Evolutionary conservation across 1,284 basidiomycete genomes (phyloP), one percentile per base, ranked within the genome.

Genomic region (Papiliotrema terrestris): DNA sequence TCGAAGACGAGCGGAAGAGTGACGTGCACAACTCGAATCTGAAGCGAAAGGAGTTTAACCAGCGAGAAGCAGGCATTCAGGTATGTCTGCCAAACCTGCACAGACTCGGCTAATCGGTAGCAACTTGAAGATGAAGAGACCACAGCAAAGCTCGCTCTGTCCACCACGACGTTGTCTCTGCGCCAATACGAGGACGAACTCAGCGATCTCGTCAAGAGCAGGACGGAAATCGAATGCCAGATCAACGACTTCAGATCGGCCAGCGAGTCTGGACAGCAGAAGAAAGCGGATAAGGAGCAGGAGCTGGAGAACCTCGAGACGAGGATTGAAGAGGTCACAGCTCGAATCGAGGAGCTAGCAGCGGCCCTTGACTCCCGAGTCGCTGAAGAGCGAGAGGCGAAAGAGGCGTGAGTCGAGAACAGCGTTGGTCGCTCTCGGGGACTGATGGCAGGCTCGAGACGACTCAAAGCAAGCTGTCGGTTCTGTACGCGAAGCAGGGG

Each of bases 401-500:
- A 85, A 71, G 81, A 84, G 52, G 60, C 65, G 78, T 77, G 51
- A 63, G 73, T 68, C 13, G 17, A 13, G 36, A 45, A 9, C 32
- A 39, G 32, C 29, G 26, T 32, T 42, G n/a, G n/a, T n/a, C 26
- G 39, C 2, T n/a, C 25, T 15, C 36, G 49, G 58, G 45, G 50
- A n/a, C 14, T 5, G 20, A 11, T 47, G 17, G 3, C 58, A 82
- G 78, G 23, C 81, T 94, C 60, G 90, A 92, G 58, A 83, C 86
- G 41, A 84, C 85, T 0, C 83, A 83, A 49, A 85, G 87, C 0
- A 82, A 81, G 49, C 78, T 96, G 2, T 80, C 83, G 1, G 84
- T 86, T 0, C 78, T 97, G 1, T 90, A 87, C 68, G 86, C 88
- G 8, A 96, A 96, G 71, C 90, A 91, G 71, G 91, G 91, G 1